Conservation (phyloP, 75 land plant genomes). For the Selaginella tamariscina region DNA sequence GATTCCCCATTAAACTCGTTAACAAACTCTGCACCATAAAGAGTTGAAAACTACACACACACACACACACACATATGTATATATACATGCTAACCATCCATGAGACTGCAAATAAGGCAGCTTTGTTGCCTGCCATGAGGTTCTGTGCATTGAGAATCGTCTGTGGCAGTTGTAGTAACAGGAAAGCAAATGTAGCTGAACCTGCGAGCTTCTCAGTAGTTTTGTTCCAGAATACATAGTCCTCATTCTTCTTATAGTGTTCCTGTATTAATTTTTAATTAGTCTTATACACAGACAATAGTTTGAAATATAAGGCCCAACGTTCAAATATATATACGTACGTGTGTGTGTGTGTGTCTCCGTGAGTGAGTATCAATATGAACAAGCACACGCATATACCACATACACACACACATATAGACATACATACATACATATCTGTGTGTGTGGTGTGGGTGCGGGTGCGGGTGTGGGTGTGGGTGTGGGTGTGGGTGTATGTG, state of each 20-base stretch:
- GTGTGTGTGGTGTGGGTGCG: no score
- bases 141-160: constrained; percentile 9
- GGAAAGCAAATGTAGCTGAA: constrained; percentile 5
- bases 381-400: no score
- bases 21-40: constrained; percentile 86
- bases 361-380: no score
- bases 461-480: no score
- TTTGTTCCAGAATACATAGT: not conserved
- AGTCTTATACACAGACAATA: no score
- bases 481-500: no score
- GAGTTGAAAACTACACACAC: not conserved
- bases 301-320: no score
- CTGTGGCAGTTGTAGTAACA: constrained; percentile 5
- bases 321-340: no score
- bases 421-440: no score
- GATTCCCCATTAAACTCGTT: constrained; percentile 76
- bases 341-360: no score
- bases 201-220: constrained; percentile 6
- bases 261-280: no score
- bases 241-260: not conserved
- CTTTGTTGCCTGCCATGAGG: constrained; percentile 21
- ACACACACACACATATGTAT: not conserved
- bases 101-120: constrained; percentile 26
- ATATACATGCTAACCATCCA: constrained; percentile 29
- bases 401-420: no score